phyloP scores from a whole-genome alignment of 192 early-diverging fungal species.

The Dimargaris cristalligena region DNA sequence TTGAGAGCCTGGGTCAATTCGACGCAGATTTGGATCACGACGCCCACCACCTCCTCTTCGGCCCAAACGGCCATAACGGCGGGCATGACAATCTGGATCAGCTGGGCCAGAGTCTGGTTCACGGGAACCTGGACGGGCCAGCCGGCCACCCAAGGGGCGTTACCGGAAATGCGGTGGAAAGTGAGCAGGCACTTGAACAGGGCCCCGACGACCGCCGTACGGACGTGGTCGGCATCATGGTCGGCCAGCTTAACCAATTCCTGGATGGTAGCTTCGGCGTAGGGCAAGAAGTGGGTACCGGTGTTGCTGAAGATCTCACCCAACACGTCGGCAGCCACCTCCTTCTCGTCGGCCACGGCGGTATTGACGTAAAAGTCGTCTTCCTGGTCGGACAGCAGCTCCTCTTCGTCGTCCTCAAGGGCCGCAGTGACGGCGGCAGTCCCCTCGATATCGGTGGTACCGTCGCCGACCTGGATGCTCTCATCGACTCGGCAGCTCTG shows the following conservation, averaged over 20 bases:
- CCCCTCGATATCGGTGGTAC: neutral
- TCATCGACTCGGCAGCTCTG: conserved; percentile 64
- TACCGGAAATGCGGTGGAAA: conserved; percentile 46
- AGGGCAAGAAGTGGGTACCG: conserved; percentile 57
- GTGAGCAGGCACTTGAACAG: conserved; percentile 66
- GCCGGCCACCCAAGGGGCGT: conserved; percentile 58
- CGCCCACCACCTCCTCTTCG: conserved; percentile 68
- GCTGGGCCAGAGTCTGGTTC: conserved; percentile 52
- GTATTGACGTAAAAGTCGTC: conserved; percentile 46
- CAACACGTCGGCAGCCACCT: conserved; percentile 73
- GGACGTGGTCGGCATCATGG: conserved; percentile 67
- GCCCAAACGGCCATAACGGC: conserved; percentile 52
- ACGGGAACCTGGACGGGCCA: conserved; percentile 44
- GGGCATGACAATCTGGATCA: conserved; percentile 52
- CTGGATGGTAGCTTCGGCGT: conserved; percentile 52
- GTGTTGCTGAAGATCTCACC: conserved; percentile 77
- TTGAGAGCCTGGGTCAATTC: conserved; percentile 54
- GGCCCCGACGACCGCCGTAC: conserved; percentile 53
- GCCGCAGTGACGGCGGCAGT: neutral
- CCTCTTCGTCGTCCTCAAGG: conserved; percentile 25
- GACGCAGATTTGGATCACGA: conserved; percentile 63
- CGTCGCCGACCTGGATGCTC: conserved; percentile 19
- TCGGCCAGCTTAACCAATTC: conserved; percentile 47
- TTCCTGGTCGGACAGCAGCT: conserved; percentile 41
- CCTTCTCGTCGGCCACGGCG: conserved; percentile 83